Conservation (phyloP, 495 filamentous ascomycete species). For the Aspergillus sclerotioniger region DNA sequence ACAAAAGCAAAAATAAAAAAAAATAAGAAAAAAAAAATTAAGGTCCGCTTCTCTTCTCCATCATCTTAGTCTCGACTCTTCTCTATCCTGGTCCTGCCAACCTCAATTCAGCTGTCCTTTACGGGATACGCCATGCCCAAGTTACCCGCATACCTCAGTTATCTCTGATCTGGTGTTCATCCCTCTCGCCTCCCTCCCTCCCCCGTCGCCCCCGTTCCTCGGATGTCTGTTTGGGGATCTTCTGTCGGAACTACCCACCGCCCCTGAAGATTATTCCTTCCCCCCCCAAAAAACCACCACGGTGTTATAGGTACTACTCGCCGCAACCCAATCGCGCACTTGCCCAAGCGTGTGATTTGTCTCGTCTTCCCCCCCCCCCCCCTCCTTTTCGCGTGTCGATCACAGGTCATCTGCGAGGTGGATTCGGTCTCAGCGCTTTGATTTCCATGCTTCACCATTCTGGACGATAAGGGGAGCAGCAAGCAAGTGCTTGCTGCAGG, state of each 20-base stretch:
- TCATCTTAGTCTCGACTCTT: conserved; percentile 19
- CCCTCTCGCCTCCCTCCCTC: background rate
- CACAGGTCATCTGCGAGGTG: conserved; percentile 32
- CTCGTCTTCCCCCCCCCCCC: conserved; percentile 10
- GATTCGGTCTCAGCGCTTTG: conserved; percentile 25
- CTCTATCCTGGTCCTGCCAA: conserved; percentile 19
- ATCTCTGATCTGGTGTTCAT: conserved; percentile 28
- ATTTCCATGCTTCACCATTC: conserved; percentile 54
- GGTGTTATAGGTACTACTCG: background rate
- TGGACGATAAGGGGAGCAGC: conserved; percentile 52
- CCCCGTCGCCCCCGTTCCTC: conserved; percentile 1
- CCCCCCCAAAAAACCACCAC: conserved; percentile 8
- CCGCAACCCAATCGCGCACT: background rate
- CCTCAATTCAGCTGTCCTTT: conserved; percentile 26
- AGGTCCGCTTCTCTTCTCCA: conserved; percentile 4
- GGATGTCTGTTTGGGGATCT: conserved; percentile 9
- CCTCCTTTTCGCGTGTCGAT: conserved; percentile 20
- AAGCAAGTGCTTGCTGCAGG: conserved; percentile 56
- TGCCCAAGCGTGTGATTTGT: conserved; percentile 11
- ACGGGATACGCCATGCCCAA: conserved; percentile 33
- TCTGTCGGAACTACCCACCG: conserved; percentile 6
- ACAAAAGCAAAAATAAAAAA: conserved; percentile 7
- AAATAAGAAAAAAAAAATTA: background rate
- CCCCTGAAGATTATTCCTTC: conserved; percentile 21
- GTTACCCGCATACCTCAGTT: conserved; percentile 26